These are phyloP conservation scores for Recurvomyces mirabilis DNA, from an alignment of 495 filamentous ascomycete species.

Conservation along the genomic window DNA sequence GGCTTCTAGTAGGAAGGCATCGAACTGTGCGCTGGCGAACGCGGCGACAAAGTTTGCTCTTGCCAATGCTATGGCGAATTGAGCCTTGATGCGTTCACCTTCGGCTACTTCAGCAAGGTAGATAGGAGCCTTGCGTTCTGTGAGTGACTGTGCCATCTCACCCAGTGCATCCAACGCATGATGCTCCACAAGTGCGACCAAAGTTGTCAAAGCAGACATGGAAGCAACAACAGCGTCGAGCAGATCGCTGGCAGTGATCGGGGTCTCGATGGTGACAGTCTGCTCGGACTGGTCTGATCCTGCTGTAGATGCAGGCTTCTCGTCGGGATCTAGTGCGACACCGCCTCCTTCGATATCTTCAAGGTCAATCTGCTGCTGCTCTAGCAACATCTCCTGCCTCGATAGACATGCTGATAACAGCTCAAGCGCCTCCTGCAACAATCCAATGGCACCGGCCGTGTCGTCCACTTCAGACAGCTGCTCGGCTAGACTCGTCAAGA, in stretches of 20 bases:
- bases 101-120: constrained; percentile 36
- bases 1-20: constrained; percentile 8
- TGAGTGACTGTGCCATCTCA: constrained; percentile 32
- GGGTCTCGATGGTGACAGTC: constrained; percentile 51
- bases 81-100: constrained; percentile 16
- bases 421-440: constrained; percentile 51
- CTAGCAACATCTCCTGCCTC: constrained; percentile 33
- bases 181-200: constrained; percentile 39
- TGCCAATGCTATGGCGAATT: constrained; percentile 9
- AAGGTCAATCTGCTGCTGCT: constrained; percentile 20
- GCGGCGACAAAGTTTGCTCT: constrained; percentile 18
- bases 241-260: constrained; percentile 49
- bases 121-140: constrained; percentile 42
- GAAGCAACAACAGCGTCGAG: constrained; percentile 55
- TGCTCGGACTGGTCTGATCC: constrained; percentile 39
- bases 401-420: constrained; percentile 52
- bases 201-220: constrained; percentile 43
- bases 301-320: constrained; percentile 20
- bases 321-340: constrained; percentile 8
- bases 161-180: constrained; percentile 31
- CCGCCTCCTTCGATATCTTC: constrained; percentile 11
- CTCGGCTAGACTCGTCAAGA: constrained; percentile 54
- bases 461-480: constrained; percentile 40
- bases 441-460: constrained; percentile 29
- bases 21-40: constrained; percentile 21